These are phyloP conservation scores for Starmerella sp. DNA, from an alignment of 805 yeast species.

Conservation along the genomic window DNA sequence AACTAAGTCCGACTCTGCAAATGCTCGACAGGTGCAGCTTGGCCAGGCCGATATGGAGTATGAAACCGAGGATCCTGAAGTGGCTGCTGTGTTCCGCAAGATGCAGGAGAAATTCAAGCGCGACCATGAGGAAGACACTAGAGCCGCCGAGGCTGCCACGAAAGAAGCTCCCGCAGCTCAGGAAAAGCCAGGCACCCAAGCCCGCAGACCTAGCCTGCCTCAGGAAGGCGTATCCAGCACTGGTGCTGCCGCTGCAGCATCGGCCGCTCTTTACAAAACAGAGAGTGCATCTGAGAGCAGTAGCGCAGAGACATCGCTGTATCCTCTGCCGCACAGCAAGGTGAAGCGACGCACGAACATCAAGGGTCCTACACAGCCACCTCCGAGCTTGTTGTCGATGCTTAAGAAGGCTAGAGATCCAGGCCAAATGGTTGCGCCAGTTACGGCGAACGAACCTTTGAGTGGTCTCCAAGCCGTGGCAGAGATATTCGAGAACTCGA, in stretches of 20 bases:
- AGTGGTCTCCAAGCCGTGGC: conserved; percentile 68
- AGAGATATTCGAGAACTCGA: conserved; percentile 68
- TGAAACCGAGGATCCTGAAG: conserved; percentile 3
- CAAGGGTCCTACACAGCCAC: conserved; percentile 44
- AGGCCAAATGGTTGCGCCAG: conserved; percentile 69
- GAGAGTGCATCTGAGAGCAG: background rate
- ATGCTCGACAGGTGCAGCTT: background rate
- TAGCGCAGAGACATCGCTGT: conserved; percentile 31
- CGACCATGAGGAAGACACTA: background rate
- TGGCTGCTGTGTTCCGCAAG: background rate
- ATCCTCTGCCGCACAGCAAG: conserved; percentile 48
- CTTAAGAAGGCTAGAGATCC: conserved; percentile 82
- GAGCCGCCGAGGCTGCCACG: background rate
- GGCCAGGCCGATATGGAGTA: background rate
- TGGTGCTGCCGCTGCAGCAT: background rate
- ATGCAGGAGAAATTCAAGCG: background rate
- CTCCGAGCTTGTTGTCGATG: conserved; percentile 72
- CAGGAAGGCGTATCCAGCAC: background rate
- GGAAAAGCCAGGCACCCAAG: background rate
- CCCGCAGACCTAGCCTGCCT: too few relatives aligned
- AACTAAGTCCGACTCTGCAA: background rate
- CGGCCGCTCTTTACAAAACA: background rate
- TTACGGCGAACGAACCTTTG: conserved; percentile 84
- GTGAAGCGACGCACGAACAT: conserved; percentile 50
- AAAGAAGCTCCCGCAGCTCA: background rate